These are phyloP conservation scores for Acanthochlamys bracteata DNA, from an alignment of 106 monocot genomes.

Conservation along the genomic window DNA sequence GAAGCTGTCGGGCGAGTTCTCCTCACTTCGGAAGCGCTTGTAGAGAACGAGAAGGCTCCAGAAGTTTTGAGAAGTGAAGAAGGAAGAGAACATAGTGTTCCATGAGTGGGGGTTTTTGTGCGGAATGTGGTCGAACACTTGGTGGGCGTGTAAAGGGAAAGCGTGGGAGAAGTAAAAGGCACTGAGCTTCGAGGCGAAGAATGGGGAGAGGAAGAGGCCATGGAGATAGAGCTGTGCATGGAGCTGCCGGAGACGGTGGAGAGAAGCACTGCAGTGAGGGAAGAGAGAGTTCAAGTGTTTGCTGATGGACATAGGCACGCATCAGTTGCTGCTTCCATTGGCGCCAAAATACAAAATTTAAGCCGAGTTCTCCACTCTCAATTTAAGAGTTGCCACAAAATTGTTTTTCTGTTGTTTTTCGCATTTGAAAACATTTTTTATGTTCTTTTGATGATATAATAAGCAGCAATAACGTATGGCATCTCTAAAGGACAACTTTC, in stretches of 20 bases:
- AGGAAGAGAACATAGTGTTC: constrained; percentile 41
- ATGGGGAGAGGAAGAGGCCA: constrained; percentile 23
- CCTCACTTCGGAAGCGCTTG: constrained; percentile 4
- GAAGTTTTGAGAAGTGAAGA: constrained; percentile 9
- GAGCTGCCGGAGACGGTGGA: constrained; percentile 23
- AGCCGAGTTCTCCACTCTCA: not conserved
- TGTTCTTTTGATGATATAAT: too few species aligned
- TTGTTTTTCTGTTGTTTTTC: too few species aligned
- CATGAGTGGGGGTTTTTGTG: constrained; percentile 17
- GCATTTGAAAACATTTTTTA: too few species aligned
- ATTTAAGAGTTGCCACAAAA: too few species aligned
- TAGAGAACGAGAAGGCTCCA: constrained; percentile 22
- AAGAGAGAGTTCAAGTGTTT: constrained; percentile 20
- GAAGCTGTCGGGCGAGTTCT: constrained; percentile 22
- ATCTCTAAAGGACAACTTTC: too few species aligned
- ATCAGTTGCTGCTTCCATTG: not conserved
- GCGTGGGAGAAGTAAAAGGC: constrained; percentile 15
- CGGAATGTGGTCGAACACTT: constrained; percentile 27
- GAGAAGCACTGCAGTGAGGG: constrained; percentile 22
- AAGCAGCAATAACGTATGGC: too few species aligned
- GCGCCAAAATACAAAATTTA: not conserved
- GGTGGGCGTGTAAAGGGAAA: constrained; percentile 10
- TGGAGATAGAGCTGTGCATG: constrained; percentile 25
- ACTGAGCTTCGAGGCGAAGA: constrained; percentile 31
- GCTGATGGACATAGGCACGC: not conserved